phyloP scores from a whole-genome alignment of 495 filamentous ascomycete species.

The Pseudevernia furfuracea region DNA sequence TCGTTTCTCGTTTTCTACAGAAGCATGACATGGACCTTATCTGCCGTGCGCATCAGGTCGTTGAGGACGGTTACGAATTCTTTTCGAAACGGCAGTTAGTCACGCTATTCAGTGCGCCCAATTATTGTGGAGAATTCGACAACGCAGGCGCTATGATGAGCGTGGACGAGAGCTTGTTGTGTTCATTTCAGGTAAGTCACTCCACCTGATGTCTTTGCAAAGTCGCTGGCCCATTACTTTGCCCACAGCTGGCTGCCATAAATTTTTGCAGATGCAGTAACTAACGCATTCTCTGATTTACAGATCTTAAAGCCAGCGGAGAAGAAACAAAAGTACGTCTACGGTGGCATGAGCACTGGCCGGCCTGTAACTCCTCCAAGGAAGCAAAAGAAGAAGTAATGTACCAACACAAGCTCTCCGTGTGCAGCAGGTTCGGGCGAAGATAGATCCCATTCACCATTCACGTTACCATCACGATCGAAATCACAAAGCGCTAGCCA shows the following conservation, averaged over 20 bases:
- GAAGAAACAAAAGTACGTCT: slow-evolving; percentile 99
- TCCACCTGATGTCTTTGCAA: slow-evolving; percentile 14
- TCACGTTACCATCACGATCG: slow-evolving; percentile 16
- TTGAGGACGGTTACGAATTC: slow-evolving; percentile 98
- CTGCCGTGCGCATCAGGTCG: slow-evolving; percentile 97
- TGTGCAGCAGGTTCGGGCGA: slow-evolving; percentile 93
- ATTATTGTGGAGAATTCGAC: slow-evolving; percentile 99
- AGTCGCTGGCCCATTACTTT: slow-evolving; percentile 1
- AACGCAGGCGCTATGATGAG: slow-evolving; percentile 99
- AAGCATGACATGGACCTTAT: slow-evolving; percentile 99
- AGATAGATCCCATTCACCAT: slow-evolving; percentile 52
- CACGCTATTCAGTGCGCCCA: slow-evolving; percentile 95
- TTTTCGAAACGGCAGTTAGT: slow-evolving; percentile 98
- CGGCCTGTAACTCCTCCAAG: slow-evolving; percentile 83
- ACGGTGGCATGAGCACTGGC: slow-evolving; percentile 78
- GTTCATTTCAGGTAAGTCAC: slow-evolving; percentile 86
- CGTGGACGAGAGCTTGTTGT: slow-evolving; percentile 96
- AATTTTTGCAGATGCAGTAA: background rate
- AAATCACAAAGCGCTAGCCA: slow-evolving; percentile 13
- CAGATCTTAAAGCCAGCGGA: slow-evolving; percentile 99
- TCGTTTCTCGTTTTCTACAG: slow-evolving; percentile 95
- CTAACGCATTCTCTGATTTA: background rate
- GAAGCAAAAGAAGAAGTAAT: slow-evolving; percentile 82
- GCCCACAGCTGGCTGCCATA: background rate
- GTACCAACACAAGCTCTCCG: slow-evolving; percentile 69